Percentiles rank a stretch among this genome's conserved stretches.
Conservation (phyloP, 1,284 basidiomycete genomes). For the Paramarasmius palmivorus region DNA sequence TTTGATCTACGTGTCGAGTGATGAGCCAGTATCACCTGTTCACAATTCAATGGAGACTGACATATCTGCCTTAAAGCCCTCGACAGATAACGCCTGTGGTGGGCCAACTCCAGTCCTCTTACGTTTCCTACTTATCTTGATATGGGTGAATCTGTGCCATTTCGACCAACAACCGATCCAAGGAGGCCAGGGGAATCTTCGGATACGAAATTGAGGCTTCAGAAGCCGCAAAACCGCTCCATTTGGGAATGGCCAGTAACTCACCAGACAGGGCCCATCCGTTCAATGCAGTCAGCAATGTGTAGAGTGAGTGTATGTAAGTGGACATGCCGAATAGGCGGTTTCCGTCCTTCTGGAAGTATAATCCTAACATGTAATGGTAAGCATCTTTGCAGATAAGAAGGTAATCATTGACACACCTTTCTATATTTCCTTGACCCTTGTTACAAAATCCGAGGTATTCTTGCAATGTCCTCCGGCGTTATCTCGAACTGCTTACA, state of each 20-base stretch:
- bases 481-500: conserved; percentile 32
- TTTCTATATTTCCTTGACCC: conserved; percentile 35
- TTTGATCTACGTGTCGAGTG: too few relatives aligned
- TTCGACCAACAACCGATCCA: conserved; percentile 26
- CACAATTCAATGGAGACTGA: too few relatives aligned
- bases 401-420: conserved; percentile 19
- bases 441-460: conserved; percentile 26
- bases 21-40: too few relatives aligned
- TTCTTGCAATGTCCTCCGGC: conserved; percentile 20
- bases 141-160: conserved; percentile 27
- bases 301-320: conserved; percentile 34
- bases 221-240: conserved; percentile 33
- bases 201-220: conserved; percentile 24
- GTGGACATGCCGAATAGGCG: conserved; percentile 25
- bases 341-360: conserved; percentile 27
- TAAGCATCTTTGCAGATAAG: background rate
- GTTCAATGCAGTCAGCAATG: conserved; percentile 28
- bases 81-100: too few relatives aligned
- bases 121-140: too few relatives aligned
- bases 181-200: conserved; percentile 27
- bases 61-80: too few relatives aligned
- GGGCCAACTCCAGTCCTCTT: too few relatives aligned
- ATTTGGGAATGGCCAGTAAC: conserved; percentile 46
- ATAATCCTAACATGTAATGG: conserved; percentile 22
- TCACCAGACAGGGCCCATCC: conserved; percentile 39